Conservation (phyloP, 1,284 basidiomycete genomes). For the Moesziomyces sp. region DNA sequence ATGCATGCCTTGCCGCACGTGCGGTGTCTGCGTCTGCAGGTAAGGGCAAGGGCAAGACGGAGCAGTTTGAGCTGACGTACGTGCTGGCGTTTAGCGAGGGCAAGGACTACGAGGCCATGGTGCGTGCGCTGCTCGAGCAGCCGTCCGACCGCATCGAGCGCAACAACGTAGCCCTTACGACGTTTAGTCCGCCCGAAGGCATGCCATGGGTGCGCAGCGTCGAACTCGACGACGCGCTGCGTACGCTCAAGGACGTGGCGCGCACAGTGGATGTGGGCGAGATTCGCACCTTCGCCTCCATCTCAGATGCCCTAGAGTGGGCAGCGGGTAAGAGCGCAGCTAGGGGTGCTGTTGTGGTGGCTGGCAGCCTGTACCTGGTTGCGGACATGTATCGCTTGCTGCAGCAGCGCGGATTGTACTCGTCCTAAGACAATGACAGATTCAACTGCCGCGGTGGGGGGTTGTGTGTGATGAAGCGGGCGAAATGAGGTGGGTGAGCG, state of each 20-base stretch:
- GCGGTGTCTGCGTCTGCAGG: conserved; percentile 1
- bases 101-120: conserved; percentile 58
- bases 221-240: conserved; percentile 13
- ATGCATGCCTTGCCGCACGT: conserved; percentile 54
- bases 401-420: conserved; percentile 5
- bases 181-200: conserved; percentile 64
- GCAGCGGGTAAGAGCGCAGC: background rate
- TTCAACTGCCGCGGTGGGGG: background rate
- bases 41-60: conserved; percentile 4
- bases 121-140: conserved; percentile 32
- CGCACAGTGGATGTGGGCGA: conserved; percentile 19
- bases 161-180: conserved; percentile 55
- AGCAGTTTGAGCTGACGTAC: conserved; percentile 48
- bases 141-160: conserved; percentile 10
- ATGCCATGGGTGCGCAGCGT: conserved; percentile 65
- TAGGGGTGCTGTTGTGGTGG: conserved; percentile 48
- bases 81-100: conserved; percentile 61
- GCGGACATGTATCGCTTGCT: conserved; percentile 56
- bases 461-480: no score
- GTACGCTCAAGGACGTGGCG: conserved; percentile 7
- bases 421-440: background rate
- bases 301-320: conserved; percentile 46
- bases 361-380: conserved; percentile 64
- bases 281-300: conserved; percentile 12
- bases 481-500: no score